Evolutionary conservation across 2,329 filamentous ascomycete genomes (phyloP).

Genomic region (Aspergillus quadricinctus): DNA sequence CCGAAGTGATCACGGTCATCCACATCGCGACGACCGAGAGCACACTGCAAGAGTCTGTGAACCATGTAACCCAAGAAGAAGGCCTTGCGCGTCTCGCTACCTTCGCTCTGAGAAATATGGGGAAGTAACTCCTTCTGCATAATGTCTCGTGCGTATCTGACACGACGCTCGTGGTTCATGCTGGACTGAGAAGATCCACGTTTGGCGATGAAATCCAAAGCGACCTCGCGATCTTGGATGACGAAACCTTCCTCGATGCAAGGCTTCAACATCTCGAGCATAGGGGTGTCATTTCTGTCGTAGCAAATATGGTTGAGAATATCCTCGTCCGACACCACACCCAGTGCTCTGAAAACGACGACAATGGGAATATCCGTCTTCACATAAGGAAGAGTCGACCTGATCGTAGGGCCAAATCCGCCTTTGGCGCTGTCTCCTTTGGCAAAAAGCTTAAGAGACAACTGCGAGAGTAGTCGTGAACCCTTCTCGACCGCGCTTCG

Average conservation of each 20-base stretch:
- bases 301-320: conserved; percentile 98
- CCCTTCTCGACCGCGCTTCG: conserved; percentile 95
- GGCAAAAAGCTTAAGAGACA: conserved; percentile 83
- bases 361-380: conserved; percentile 90
- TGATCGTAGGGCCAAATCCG: conserved; percentile 80
- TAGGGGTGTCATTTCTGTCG: conserved; percentile 88
- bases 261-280: conserved; percentile 95
- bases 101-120: conserved; percentile 92
- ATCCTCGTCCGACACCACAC: conserved; percentile 94
- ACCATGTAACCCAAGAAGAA: conserved; percentile 99
- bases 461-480: conserved; percentile 86
- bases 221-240: conserved; percentile 91
- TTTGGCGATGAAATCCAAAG: conserved; percentile 92
- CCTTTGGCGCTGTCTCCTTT: conserved; percentile 78
- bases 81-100: conserved; percentile 91
- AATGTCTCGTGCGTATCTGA: conserved; percentile 87
- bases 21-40: conserved; percentile 84
- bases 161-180: conserved; percentile 77
- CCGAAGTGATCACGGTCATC: conserved; percentile 99
- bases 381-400: conserved; percentile 87
- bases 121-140: conserved; percentile 95
- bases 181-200: conserved; percentile 70
- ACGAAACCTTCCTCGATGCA: conserved; percentile 96
- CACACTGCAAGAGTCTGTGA: conserved; percentile 88
- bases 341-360: conserved; percentile 91